phyloP scores from a whole-genome alignment of 2,329 filamentous ascomycete species.

The Fusarium nelsonii region DNA sequence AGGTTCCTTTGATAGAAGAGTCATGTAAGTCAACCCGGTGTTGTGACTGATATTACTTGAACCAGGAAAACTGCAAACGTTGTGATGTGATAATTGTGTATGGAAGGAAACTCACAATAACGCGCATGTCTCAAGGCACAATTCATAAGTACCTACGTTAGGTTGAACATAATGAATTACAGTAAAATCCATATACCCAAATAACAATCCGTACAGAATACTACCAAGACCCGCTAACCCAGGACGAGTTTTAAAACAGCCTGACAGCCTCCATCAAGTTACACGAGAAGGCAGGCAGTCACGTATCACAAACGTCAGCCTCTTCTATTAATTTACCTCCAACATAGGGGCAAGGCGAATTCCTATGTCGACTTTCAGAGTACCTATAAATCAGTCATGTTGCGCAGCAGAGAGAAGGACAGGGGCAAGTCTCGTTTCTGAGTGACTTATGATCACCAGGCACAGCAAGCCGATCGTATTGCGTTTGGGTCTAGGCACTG shows the following conservation, averaged over 20 bases:
- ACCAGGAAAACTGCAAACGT: neutral
- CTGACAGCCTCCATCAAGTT: no score
- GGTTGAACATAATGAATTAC: neutral
- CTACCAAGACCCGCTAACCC: no score
- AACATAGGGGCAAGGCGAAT: neutral
- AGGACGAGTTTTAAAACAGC: no score
- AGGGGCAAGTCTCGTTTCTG: neutral
- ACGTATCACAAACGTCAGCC: neutral
- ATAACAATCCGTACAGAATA: no score
- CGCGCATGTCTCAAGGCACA: neutral
- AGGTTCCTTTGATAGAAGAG: neutral
- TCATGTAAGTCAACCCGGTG: neutral
- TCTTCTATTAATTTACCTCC: neutral
- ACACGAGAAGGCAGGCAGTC: no score
- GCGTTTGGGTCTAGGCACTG: slow-evolving; percentile 19
- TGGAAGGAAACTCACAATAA: neutral
- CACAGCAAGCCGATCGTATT: neutral
- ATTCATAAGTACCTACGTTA: neutral
- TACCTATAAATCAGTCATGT: neutral
- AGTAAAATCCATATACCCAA: no score
- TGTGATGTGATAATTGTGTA: neutral
- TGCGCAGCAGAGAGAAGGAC: neutral
- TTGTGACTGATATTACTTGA: neutral
- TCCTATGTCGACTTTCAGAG: neutral
- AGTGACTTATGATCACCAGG: slow-evolving; percentile 1